phyloP scores from a whole-genome alignment of 768 basidiomycete genomes.

The Hygrocybe punicea region DNA sequence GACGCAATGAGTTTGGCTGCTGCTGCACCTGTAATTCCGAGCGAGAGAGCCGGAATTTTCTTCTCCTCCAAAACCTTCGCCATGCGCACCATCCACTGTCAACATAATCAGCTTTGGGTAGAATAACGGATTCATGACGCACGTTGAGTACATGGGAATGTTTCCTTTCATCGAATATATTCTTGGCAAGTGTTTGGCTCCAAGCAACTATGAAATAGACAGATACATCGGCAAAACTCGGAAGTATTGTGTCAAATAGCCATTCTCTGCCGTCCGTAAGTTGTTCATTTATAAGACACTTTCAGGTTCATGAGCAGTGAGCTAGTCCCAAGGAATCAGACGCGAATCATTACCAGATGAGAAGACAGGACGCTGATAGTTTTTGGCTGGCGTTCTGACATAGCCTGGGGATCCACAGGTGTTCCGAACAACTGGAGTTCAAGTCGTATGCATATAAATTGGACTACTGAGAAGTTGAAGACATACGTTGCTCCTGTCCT shows the following conservation, averaged over 20 bases:
- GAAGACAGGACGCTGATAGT: slow-evolving; percentile 41
- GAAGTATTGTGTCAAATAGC: slow-evolving; percentile 52
- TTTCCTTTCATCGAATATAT: slow-evolving; percentile 35
- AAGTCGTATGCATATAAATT: slow-evolving; percentile 23
- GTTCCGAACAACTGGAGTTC: slow-evolving; percentile 29
- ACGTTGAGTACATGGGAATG: slow-evolving; percentile 46
- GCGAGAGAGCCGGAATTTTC: slow-evolving; percentile 21
- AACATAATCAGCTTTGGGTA: slow-evolving; percentile 3
- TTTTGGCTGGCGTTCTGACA: slow-evolving; percentile 31
- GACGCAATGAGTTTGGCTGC: slow-evolving; percentile 44
- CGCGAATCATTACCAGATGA: slow-evolving; percentile 42
- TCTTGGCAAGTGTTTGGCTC: slow-evolving; percentile 37
- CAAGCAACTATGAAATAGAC: slow-evolving; percentile 49
- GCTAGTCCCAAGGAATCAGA: background rate
- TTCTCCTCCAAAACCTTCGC: slow-evolving; percentile 32
- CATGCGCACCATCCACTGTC: slow-evolving; percentile 49
- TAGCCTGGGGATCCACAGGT: slow-evolving; percentile 38
- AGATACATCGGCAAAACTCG: slow-evolving; percentile 52
- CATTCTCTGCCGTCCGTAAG: slow-evolving; percentile 53
- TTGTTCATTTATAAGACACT: slow-evolving; percentile 38
- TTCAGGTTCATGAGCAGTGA: slow-evolving; percentile 17
- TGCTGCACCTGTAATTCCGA: slow-evolving; percentile 35
- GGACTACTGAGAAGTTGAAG: background rate
- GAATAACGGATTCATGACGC: slow-evolving; percentile 9
- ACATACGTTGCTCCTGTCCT: slow-evolving; percentile 48